phyloP scores from a whole-genome alignment of 2,329 filamentous ascomycete species.

The Incumbomyces delicatus region DNA sequence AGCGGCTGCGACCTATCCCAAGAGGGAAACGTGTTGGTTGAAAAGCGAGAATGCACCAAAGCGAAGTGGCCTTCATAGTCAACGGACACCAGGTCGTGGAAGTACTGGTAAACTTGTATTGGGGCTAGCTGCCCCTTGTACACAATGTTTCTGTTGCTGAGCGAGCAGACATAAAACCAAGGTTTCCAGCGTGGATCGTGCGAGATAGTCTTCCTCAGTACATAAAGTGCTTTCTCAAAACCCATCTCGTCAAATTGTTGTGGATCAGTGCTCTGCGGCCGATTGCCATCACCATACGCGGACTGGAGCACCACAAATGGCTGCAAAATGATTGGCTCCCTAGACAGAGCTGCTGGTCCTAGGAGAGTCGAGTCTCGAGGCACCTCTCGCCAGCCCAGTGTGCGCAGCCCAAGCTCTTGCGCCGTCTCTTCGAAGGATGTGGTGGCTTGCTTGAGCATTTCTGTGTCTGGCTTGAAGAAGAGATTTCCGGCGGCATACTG shows the following conservation, averaged over 20 bases:
- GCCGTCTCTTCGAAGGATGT: conserved; percentile 90
- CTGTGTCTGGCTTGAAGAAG: conserved; percentile 95
- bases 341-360: conserved; percentile 81
- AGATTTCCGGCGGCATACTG: conserved; percentile 96
- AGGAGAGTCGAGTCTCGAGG: conserved; percentile 88
- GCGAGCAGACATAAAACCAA: conserved; percentile 96
- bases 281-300: conserved; percentile 71
- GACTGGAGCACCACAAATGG: conserved; percentile 85
- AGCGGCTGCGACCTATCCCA: conserved; percentile 96
- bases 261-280: conserved; percentile 67
- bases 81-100: conserved; percentile 90
- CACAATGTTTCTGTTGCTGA: conserved; percentile 97
- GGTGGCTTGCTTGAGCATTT: conserved; percentile 82
- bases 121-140: conserved; percentile 96
- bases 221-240: conserved; percentile 89
- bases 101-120: conserved; percentile 95
- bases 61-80: conserved; percentile 97
- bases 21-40: conserved; percentile 94
- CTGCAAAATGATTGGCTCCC: conserved; percentile 90
- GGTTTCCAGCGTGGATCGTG: conserved; percentile 92
- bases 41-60: conserved; percentile 92
- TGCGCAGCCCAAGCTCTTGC: conserved; percentile 73
- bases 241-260: conserved; percentile 71
- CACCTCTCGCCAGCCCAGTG: conserved; percentile 92
- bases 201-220: conserved; percentile 88